These are phyloP conservation scores for Exophiala oligosperma DNA, from an alignment of 2,329 filamentous ascomycete species.

Conservation along the genomic window DNA sequence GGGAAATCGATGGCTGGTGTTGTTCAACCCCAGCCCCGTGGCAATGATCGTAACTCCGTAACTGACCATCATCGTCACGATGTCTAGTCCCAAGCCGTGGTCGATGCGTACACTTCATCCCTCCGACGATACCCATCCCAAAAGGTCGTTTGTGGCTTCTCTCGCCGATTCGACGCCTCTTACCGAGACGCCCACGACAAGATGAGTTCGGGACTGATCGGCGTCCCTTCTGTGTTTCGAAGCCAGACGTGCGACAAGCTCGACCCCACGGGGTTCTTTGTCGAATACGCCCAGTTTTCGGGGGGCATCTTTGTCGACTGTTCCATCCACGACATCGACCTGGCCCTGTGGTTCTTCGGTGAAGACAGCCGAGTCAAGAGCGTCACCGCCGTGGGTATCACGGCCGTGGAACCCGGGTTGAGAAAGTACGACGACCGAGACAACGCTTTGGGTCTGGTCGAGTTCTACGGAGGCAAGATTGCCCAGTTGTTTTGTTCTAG, in stretches of 20 bases:
- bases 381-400: conserved; percentile 58
- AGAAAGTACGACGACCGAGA: conserved; percentile 60
- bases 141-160: conserved; percentile 68
- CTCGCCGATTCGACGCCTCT: conserved; percentile 64
- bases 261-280: conserved; percentile 66
- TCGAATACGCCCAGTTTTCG: conserved; percentile 63
- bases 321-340: conserved; percentile 69
- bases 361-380: conserved; percentile 55
- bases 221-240: conserved; percentile 60
- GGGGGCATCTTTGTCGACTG: conserved; percentile 73
- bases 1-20: too few relatives aligned
- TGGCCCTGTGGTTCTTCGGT: conserved; percentile 65
- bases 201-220: conserved; percentile 57
- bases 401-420: conserved; percentile 59
- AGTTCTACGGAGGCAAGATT: conserved; percentile 64
- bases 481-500: conserved; percentile 64
- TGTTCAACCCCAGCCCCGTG: too few relatives aligned
- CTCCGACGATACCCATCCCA: conserved; percentile 57
- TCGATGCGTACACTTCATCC: conserved; percentile 45
- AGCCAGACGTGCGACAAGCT: conserved; percentile 68
- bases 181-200: conserved; percentile 61
- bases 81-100: conserved; percentile 58
- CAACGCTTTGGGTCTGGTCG: conserved; percentile 64
- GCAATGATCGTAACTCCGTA: too few relatives aligned
- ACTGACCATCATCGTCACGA: neutral